A percentile compares a stretch with the other conserved stretches of the same genome.
These are phyloP conservation scores for Trypanosoma caninum DNA, from an alignment of 208 protist genomes.

Conservation along the genomic window DNA sequence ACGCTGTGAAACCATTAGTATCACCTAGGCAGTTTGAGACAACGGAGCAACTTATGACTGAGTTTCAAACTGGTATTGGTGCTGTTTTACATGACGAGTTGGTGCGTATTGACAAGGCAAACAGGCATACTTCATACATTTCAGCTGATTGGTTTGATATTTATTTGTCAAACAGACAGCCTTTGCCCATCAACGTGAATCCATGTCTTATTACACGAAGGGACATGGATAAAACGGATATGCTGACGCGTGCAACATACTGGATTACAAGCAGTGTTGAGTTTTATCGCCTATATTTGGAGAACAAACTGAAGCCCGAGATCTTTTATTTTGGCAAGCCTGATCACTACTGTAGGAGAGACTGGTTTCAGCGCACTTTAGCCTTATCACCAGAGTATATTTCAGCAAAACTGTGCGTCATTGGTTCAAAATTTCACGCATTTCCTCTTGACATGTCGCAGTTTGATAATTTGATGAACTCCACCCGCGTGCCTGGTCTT, in stretches of 20 bases:
- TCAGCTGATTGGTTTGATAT: slow-evolving; percentile 77
- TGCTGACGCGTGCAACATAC: slow-evolving; percentile 63
- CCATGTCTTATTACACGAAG: slow-evolving; percentile 45
- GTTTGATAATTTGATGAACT: slow-evolving; percentile 81
- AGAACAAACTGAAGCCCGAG: slow-evolving; percentile 68
- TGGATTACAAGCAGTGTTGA: slow-evolving; percentile 70
- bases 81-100: slow-evolving; percentile 62
- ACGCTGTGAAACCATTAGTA: slow-evolving; percentile 49
- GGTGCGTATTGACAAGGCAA: slow-evolving; percentile 65
- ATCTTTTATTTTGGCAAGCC: slow-evolving; percentile 35
- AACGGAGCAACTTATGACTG: slow-evolving; percentile 34
- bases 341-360: slow-evolving; percentile 45
- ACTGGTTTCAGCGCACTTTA: slow-evolving; percentile 82
- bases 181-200: slow-evolving; percentile 69
- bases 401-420: slow-evolving; percentile 43
- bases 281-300: slow-evolving; percentile 70
- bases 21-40: slow-evolving; percentile 36
- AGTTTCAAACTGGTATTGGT: slow-evolving; percentile 58
- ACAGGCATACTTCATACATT: slow-evolving; percentile 86
- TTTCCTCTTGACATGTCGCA: slow-evolving; percentile 83
- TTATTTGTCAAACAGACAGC: slow-evolving; percentile 42
- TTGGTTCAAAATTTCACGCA: slow-evolving; percentile 44
- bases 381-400: slow-evolving; percentile 57
- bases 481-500: slow-evolving; percentile 67
- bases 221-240: slow-evolving; percentile 53